These are phyloP conservation scores for Mycena latifolia DNA, from an alignment of 768 basidiomycete species.

Conservation along the genomic window DNA sequence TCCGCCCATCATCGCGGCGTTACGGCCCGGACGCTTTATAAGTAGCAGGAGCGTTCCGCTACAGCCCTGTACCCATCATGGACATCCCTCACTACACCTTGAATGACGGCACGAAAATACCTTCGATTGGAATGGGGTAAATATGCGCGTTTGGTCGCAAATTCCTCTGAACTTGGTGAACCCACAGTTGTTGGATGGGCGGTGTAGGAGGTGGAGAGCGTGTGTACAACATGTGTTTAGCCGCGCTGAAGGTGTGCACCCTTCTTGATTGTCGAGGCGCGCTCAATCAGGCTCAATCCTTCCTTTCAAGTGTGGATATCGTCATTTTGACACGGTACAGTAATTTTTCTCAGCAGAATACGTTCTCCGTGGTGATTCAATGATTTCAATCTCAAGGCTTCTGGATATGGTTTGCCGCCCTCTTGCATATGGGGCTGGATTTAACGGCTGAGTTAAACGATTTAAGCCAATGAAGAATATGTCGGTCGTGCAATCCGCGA, in stretches of 20 bases:
- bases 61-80: too few species aligned
- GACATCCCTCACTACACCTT: constrained; percentile 33
- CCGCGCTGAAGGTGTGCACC: constrained; percentile 48
- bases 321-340: constrained; percentile 59
- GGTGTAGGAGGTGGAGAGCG: constrained; percentile 50
- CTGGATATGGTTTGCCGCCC: constrained; percentile 41
- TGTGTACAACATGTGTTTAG: constrained; percentile 51
- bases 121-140: constrained; percentile 40
- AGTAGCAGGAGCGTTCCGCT: too few species aligned
- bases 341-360: neutral
- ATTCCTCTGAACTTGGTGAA: constrained; percentile 21
- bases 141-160: constrained; percentile 34
- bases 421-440: neutral
- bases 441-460: neutral
- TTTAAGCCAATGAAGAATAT: constrained; percentile 55
- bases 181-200: constrained; percentile 55
- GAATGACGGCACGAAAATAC: constrained; percentile 39
- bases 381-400: constrained; percentile 38
- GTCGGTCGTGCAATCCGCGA: constrained; percentile 61
- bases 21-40: too few species aligned
- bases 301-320: constrained; percentile 53
- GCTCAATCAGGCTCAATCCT: neutral
- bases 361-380: neutral
- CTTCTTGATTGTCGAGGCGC: neutral
- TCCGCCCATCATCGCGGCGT: neutral